Conservation (phyloP, 2,329 filamentous ascomycete genomes). For the Fusarium falciforme region DNA sequence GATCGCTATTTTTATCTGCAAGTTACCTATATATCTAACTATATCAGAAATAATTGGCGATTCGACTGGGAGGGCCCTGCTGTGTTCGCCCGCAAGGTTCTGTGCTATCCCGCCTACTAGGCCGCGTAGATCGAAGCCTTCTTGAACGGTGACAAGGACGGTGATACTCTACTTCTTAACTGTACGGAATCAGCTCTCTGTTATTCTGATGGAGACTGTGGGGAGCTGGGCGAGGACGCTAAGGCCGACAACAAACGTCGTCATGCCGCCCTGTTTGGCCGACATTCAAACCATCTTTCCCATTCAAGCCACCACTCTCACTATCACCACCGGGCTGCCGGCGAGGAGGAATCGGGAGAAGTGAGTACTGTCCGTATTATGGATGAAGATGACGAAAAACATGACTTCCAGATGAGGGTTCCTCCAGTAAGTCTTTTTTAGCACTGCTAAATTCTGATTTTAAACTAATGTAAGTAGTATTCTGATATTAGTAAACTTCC, state of each 20-base stretch:
- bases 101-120: background rate
- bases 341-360: background rate
- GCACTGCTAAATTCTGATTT: background rate
- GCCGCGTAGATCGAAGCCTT: background rate
- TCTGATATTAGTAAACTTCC: background rate
- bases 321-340: background rate
- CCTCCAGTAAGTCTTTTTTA: background rate
- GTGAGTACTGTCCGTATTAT: background rate
- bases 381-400: background rate
- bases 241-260: background rate
- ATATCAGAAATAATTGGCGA: background rate
- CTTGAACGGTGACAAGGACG: background rate
- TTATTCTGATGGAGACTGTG: background rate
- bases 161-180: background rate
- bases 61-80: background rate
- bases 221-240: background rate
- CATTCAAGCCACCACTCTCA: background rate
- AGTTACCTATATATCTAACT: background rate
- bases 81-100: background rate
- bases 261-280: background rate
- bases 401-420: background rate
- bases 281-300: background rate
- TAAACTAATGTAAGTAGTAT: background rate
- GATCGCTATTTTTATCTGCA: background rate
- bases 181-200: background rate